Base-by-base conservation (phyloP, 306 rosid species). In the Gastrolobium villosum region DNA sequence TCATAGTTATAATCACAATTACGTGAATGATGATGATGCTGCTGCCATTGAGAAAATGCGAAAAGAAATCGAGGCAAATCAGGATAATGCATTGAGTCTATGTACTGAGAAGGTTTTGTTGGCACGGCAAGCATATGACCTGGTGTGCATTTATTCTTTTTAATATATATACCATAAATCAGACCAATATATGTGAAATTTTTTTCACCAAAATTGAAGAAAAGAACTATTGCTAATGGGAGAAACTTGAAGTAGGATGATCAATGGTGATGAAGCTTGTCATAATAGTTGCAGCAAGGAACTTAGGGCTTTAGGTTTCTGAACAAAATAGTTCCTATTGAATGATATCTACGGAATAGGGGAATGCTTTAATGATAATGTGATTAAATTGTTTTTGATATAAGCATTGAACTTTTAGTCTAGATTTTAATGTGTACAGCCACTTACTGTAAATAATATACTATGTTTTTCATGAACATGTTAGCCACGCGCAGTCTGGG, bases 81-180 rank as follows among this genome's bases (percentile, higher is more conserved):
- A 94, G 78, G 97, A 89, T 69, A 94, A 62, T 80, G 97, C 97
- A n/a, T 85, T 90, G 79, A 90, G 90, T 89, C 88, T 94, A 10
- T 94, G 99, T 32, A 92, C 99, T 4, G 99, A 94, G 90, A 94
- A 92, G 80, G 99, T 94, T 78, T 86, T 94, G 82, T 82, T 94
- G 86, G 99, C 99, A 6, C 88, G 90, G 28, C 99, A 94, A 90
- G 99, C 99, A 30, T 88, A 88, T 87, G 99, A 94, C 61, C 85
- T 94, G 95, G 97, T 94, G 71, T 52, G 86, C 61, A 34, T 10
- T 53, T 59, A 43, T 35, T 37, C 4, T 8, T 32, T 49, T 39
- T n/a, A 15, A 65, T 41, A 50, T 65, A 37, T 45, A 26, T 70
- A 57, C 26, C 57, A 40, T 6, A 5, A 34, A 70, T 74, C 41